Conservation (phyloP, 1,139 yeast genomes). For the Blastobotrys raffinosifermentans region DNA sequence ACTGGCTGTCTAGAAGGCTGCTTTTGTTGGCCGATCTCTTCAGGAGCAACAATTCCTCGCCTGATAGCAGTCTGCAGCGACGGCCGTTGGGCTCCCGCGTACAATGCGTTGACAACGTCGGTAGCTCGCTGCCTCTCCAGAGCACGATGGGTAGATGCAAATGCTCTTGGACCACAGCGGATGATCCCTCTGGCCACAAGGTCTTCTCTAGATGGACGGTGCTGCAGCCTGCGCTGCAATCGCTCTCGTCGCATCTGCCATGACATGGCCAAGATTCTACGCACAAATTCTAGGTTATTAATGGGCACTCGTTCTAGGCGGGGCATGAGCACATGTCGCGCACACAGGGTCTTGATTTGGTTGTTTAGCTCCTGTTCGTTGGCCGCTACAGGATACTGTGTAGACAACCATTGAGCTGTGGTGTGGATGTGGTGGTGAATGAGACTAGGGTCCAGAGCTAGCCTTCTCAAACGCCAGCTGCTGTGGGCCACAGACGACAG, state of each 20-base stretch:
- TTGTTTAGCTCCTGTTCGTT: constrained; percentile 21
- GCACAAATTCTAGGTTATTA: constrained; percentile 20
- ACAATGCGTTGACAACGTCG: constrained; percentile 21
- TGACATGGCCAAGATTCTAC: constrained; percentile 21
- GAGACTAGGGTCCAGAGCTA: constrained; percentile 25
- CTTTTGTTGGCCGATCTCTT: constrained; percentile 9
- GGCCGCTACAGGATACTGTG: constrained; percentile 20
- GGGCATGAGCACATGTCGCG: constrained; percentile 24
- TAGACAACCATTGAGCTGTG: constrained; percentile 21
- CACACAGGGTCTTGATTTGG: too few relatives aligned
- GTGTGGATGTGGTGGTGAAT: constrained; percentile 17
- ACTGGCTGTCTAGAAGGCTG: constrained; percentile 18
- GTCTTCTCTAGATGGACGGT: constrained; percentile 23
- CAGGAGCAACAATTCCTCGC: constrained; percentile 13
- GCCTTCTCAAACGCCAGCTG: constrained; percentile 18
- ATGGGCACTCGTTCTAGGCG: constrained; percentile 24
- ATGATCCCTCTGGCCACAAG: constrained; percentile 21
- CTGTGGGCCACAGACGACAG: constrained; percentile 18
- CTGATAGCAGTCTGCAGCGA: constrained; percentile 21
- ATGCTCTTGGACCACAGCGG: constrained; percentile 12
- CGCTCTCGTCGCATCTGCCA: constrained; percentile 23
- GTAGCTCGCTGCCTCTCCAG: constrained; percentile 23
- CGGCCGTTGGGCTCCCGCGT: constrained; percentile 21
- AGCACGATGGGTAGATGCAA: constrained; percentile 18
- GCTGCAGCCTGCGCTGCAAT: constrained; percentile 20